A percentile compares a stretch with the other conserved stretches of the same genome.
phyloP scores from a whole-genome alignment of 306 rosid genomes.

The Potentilla sterilis region DNA sequence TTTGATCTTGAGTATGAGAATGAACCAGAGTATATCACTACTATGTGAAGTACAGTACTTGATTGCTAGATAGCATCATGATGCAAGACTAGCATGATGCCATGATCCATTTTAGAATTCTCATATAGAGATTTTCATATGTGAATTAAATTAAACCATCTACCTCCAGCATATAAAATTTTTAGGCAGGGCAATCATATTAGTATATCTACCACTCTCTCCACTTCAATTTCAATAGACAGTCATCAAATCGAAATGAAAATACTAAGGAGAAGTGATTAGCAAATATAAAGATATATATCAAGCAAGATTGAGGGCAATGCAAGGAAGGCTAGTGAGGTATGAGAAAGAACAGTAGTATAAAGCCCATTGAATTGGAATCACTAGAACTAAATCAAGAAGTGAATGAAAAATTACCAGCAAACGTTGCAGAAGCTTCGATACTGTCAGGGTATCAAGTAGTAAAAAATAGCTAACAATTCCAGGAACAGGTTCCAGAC shows the following conservation, averaged over 20 bases:
- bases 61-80: not conserved
- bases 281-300: not conserved
- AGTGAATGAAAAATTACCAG: slow-evolving; percentile 55
- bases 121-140: not conserved
- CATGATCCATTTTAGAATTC: not conserved
- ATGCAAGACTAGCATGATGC: not conserved
- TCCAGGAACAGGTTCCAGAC: slow-evolving; percentile 30
- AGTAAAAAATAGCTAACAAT: slow-evolving; percentile 35
- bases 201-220: not conserved
- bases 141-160: not conserved
- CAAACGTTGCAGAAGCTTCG: slow-evolving; percentile 54
- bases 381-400: slow-evolving; percentile 22
- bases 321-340: slow-evolving; percentile 50
- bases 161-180: not conserved
- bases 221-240: not conserved
- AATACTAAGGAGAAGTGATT: not conserved
- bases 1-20: not conserved
- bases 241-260: not conserved
- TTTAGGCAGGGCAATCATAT: not conserved
- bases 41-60: not conserved
- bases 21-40: not conserved
- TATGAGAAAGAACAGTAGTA: slow-evolving; percentile 47
- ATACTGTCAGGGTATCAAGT: slow-evolving; percentile 47
- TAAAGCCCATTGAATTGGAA: slow-evolving; percentile 51
- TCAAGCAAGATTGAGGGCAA: slow-evolving; percentile 24